These are phyloP conservation scores for Carex parvula DNA, from an alignment of 176 grass and related monocot species.

Conservation along the genomic window DNA sequence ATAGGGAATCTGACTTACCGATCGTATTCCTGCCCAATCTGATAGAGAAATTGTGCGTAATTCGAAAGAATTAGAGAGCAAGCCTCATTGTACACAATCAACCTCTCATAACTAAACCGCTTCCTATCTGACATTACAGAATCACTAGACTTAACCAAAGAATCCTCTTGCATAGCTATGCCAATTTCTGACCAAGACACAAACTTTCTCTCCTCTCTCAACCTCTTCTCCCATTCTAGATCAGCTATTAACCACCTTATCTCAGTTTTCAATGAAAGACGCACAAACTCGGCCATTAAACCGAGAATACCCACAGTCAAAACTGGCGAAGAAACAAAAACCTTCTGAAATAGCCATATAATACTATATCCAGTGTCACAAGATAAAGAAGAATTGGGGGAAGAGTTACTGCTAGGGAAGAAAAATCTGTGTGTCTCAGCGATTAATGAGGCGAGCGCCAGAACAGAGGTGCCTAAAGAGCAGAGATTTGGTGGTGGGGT, in stretches of 20 bases:
- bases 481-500: constrained; percentile 21
- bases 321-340: constrained; percentile 33
- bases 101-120: constrained; percentile 56
- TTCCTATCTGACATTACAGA: constrained; percentile 20
- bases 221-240: constrained; percentile 29
- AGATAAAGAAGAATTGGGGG: neutral
- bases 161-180: constrained; percentile 20
- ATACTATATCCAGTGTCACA: constrained; percentile 22
- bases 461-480: constrained; percentile 28
- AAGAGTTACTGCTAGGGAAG: neutral
- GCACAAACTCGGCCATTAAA: constrained; percentile 25
- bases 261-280: constrained; percentile 8
- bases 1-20: constrained; percentile 33
- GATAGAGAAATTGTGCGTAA: constrained; percentile 87
- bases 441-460: constrained; percentile 28
- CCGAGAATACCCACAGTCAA: constrained; percentile 26
- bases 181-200: constrained; percentile 59
- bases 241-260: neutral
- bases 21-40: constrained; percentile 55
- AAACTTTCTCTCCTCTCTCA: constrained; percentile 28
- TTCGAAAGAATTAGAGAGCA: constrained; percentile 83
- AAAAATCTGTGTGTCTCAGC: constrained; percentile 23
- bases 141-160: neutral
- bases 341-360: constrained; percentile 39
- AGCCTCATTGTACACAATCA: constrained; percentile 39